Conservation (phyloP, 306 rosid species). For the Quercus alba region DNA sequence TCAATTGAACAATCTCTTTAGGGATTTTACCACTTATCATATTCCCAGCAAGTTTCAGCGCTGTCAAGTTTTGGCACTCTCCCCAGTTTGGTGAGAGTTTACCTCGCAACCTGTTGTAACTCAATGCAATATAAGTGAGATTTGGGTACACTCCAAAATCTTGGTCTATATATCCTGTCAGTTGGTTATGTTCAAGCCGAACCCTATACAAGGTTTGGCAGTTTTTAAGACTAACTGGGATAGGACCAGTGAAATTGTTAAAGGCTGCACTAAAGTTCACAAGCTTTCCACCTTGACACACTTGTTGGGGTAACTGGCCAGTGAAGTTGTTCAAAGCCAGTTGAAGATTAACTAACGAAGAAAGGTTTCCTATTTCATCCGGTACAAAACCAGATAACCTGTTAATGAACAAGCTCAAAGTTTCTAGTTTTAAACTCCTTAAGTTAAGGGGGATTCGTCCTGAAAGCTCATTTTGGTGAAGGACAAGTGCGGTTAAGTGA, state of each 20-base stretch:
- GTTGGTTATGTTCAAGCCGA: too few species aligned
- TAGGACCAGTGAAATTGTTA: too few species aligned
- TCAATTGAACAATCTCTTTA: too few species aligned
- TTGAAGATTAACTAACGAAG: slow-evolving; percentile 41
- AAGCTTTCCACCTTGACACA: slow-evolving; percentile 44
- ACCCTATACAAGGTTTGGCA: too few species aligned
- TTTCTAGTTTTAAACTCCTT: slow-evolving; percentile 14
- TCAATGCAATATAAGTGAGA: too few species aligned
- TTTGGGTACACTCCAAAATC: too few species aligned
- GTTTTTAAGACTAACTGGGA: too few species aligned
- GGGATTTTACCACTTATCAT: too few species aligned
- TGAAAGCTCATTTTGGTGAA: slow-evolving; percentile 30
- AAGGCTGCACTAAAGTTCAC: slow-evolving; percentile 43
- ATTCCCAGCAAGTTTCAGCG: fast-evolving
- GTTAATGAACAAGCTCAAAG: slow-evolving; percentile 17
- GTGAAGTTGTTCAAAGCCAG: slow-evolving; percentile 49
- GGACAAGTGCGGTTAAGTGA: slow-evolving; percentile 26
- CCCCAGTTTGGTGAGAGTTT: too few species aligned
- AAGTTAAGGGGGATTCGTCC: slow-evolving; percentile 42
- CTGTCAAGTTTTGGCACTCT: too few species aligned
- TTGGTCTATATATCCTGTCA: too few species aligned
- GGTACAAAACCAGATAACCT: slow-evolving; percentile 28
- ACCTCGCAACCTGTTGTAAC: too few species aligned
- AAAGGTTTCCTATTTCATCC: slow-evolving; percentile 39
- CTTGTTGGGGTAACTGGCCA: slow-evolving; percentile 54